Evolutionary conservation across 2,329 filamentous ascomycete genomes (phyloP).

Genomic region (Nothopassalora personata): DNA sequence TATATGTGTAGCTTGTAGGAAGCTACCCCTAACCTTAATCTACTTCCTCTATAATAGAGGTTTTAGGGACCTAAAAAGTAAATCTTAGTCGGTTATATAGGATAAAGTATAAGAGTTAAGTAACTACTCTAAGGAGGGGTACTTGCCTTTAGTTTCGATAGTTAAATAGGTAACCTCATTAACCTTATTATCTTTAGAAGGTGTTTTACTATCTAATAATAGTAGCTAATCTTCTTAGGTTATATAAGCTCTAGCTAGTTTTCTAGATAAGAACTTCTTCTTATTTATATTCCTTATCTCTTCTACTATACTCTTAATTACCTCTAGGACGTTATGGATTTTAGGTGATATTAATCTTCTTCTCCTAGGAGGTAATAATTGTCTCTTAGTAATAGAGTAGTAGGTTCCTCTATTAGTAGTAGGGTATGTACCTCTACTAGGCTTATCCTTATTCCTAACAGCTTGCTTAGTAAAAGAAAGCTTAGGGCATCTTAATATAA

Average conservation of each 20-base stretch:
- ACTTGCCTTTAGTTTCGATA: neutral
- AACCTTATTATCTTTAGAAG: neutral
- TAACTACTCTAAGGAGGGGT: neutral
- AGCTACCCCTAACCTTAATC: neutral
- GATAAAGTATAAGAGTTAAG: neutral
- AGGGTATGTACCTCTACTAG: no score
- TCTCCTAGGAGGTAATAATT: no score
- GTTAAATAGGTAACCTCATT: neutral
- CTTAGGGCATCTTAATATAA: no score
- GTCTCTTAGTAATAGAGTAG: no score
- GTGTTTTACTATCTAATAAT: neutral
- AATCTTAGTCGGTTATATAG: neutral
- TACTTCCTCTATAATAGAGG: neutral
- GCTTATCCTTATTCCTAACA: no score
- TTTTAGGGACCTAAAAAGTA: neutral
- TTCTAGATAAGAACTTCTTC: neutral
- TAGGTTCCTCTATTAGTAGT: no score
- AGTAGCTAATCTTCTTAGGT: neutral
- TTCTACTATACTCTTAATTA: no score
- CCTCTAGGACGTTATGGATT: no score
- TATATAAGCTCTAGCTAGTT: neutral
- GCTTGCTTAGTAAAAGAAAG: no score
- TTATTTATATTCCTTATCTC: neutral
- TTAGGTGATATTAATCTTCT: no score
- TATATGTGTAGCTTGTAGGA: neutral